phyloP scores from a whole-genome alignment of 495 filamentous ascomycete genomes.

The Daldinia decipiens region DNA sequence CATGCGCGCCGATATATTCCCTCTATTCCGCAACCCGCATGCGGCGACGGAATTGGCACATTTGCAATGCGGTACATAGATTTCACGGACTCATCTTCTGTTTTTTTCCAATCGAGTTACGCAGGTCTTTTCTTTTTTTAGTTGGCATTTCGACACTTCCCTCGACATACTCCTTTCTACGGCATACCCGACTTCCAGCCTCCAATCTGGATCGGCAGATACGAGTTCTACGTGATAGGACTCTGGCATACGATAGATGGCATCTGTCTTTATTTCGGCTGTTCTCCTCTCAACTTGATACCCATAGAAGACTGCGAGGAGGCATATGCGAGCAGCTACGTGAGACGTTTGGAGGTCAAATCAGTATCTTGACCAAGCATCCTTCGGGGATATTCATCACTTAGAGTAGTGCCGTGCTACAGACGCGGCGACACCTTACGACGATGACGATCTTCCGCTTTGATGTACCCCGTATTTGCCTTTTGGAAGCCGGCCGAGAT shows the following conservation, averaged over 20 bases:
- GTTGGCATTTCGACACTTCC: constrained; percentile 47
- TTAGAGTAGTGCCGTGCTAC: constrained; percentile 47
- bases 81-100: constrained; percentile 41
- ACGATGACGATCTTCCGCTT: constrained; percentile 50
- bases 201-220: constrained; percentile 48
- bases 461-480: constrained; percentile 50
- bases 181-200: constrained; percentile 52
- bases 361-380: constrained; percentile 56
- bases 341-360: constrained; percentile 53
- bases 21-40: constrained; percentile 33
- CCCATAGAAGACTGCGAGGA: constrained; percentile 60
- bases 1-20: constrained; percentile 17
- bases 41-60: constrained; percentile 21
- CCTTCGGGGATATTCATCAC: constrained; percentile 48
- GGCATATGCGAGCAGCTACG: constrained; percentile 55
- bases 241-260: constrained; percentile 78
- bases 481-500: constrained; percentile 48
- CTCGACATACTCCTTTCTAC: constrained; percentile 54
- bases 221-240: constrained; percentile 52
- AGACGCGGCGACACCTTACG: constrained; percentile 48
- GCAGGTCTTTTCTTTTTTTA: constrained; percentile 47
- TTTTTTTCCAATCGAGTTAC: constrained; percentile 41
- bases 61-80: constrained; percentile 44
- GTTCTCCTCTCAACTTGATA: constrained; percentile 65
- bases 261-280: constrained; percentile 72